Base-by-base conservation (phyloP, 345 rosid species). In the Gossypium ekmanianum region DNA sequence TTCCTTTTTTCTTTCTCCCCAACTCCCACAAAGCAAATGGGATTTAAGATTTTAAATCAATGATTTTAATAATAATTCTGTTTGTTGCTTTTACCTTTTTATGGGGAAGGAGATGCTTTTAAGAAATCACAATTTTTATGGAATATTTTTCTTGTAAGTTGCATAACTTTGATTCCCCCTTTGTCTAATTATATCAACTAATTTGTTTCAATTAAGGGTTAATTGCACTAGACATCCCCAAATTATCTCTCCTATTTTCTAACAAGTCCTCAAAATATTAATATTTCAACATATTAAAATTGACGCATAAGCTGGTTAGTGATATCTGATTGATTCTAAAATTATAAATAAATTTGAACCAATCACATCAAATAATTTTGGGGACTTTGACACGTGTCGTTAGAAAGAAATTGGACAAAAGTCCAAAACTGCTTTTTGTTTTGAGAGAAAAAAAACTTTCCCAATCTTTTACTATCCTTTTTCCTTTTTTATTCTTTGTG, bases 41-140 rank as follows among this genome's bases (percentile, higher is more conserved):
- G 14, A 12, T 55, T 61, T 26, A 22, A 20, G 29, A 13, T 27
- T 22, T 22, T 10, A 11, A 22, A 61, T 24, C n/a, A 61, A 18
- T 55, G 59, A 55, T 18, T 61, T 61, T 26, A 26, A 61, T 59
- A 59, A 26, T 59, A 59, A 24, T 26, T 24, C 13, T 61, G 50
- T 63, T 39, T 11, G 24, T 58, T 58, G 62, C 34, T 58, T 58
- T 58, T 58, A 45, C 69, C 77, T 80, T 80, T 75, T 80, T 18
- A 67, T 26, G 83, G 18, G 26, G 52, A 59, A 29, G 27, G 78
- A 17, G 78, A 76, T 81, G 85, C 82, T 83, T 84, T 84, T 77
- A 76, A 79, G 85, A 68, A 64, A 64, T 1, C 7, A 1, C 7
- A 54, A 9, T n/a, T 9, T 7, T 9, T 64, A 77, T 75, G 48